Conservation (phyloP, 169 alveolate genomes). For the Plasmodium yoelii region DNA sequence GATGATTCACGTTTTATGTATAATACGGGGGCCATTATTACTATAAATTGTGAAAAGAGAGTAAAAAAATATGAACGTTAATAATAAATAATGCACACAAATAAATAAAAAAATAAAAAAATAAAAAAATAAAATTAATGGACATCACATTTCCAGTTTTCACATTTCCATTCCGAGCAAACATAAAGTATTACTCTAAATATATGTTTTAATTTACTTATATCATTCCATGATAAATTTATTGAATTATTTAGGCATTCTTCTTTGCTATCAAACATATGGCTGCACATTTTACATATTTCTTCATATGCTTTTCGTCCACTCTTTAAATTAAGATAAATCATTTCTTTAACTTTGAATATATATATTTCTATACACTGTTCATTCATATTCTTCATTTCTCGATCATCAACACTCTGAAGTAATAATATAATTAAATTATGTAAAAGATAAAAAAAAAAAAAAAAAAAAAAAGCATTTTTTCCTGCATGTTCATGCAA, state of each 20-base stretch:
- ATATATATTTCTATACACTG: conserved; percentile 24
- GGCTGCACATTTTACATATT: conserved; percentile 30
- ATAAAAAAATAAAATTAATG: no score
- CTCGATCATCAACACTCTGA: background rate
- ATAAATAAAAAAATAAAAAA: no score
- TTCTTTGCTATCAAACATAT: conserved; percentile 1
- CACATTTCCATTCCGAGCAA: no score
- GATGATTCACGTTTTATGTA: conserved; percentile 3
- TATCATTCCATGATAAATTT: background rate
- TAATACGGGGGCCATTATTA: conserved; percentile 5
- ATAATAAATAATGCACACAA: no score
- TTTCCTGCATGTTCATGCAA: no score
- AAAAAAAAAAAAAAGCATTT: background rate
- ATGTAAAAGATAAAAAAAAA: background rate
- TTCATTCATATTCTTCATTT: background rate
- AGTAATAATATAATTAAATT: background rate
- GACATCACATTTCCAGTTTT: no score
- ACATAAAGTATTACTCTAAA: background rate
- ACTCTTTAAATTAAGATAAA: background rate
- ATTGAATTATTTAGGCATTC: conserved; percentile 31
- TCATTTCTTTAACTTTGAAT: conserved; percentile 19
- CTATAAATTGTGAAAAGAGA: background rate
- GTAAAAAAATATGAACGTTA: background rate
- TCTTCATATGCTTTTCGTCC: conserved; percentile 12
- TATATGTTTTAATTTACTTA: background rate